Evolutionary conservation across 2,329 filamentous ascomycete genomes (phyloP), one percentile per base, ranked within the genome.

Genomic region (Tympanopsis confertula): DNA sequence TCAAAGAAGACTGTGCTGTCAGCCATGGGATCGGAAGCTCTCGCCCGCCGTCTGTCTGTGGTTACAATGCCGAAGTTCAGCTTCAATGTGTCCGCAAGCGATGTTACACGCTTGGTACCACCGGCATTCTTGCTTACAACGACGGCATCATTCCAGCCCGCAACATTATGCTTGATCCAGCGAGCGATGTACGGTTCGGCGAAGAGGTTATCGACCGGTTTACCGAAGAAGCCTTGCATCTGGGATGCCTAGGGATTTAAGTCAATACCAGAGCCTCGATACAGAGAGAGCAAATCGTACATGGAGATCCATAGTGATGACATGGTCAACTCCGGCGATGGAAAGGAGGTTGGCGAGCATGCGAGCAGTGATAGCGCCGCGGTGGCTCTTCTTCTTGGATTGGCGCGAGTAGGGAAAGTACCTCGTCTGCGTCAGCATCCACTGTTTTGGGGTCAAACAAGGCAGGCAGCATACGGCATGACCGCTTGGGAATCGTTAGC

Each of bases 401-500:
- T 98, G 91, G 44, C 91, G 86, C 49, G 87, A 95, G 67, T 98
- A 98, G n/a, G 91, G 91, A 54, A 96, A 98, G 63, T 96, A 96
- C 12, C 86, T 86, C 52, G 91, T 74, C 45, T 91, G 85, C 47
- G 86, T 86, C 89, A 53, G 20, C 12, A 12, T n/a, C n/a, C 33
- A 35, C 13, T 14, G 36, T 29, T 7, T 14, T 15, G 12, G 12
- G 10, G n/a, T 24, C 35, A 36, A 13, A n/a, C 13, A 5, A 20
- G 18, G 19, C 18, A n/a, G 18, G 18, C 35, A 36, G 5, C 35
- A 10, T 24, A 20, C 35, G 20, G 20, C 17, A 24, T 19, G 15
- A 36, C 18, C 20, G 40, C 39, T 52, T 33, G 50, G 48, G 38
- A 24, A 35, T 32, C 20, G 14, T 33, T 13, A 18, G 26, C 12